Evolutionary conservation across 441 rosid species (phyloP), one percentile per base, ranked within the genome.

Genomic region (Gossypium lobatum): DNA sequence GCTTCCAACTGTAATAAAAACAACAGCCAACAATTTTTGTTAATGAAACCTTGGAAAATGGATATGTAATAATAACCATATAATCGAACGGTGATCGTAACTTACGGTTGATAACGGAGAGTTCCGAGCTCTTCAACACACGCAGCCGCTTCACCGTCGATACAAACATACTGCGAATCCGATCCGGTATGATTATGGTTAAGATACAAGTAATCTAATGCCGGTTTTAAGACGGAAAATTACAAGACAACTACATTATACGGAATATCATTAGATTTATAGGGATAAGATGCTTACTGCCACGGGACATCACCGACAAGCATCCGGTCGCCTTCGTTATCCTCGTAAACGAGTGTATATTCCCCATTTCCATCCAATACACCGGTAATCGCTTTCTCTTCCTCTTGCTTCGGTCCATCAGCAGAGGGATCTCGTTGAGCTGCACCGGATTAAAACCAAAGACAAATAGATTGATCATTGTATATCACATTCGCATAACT

Each of bases 231-330:
- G 63, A 14, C 45, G 21, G 21, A 48, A 48, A 48, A 14, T 16
- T 48, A 14, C 54, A 14, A 1, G 17, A 48, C 54, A 14, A 48
- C 54, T 13, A 4, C 6, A 31, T 31, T 1, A 31, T 31, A 31
- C 37, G 6, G 37, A 31, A 31, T 31, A 31, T 81, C 75, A 77
- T 55, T 73, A 79, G 83, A 83, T 79, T 57, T 20, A 72, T 31
- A 77, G 77, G 62, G 76, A 78, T 45, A 76, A 82, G 85, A 81
- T 76, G 68, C 91, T 83, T 88, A 90, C 92, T 85, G 84, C 95
- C 95, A 90, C 25, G 95, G 95, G 31, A 86, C 90, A 84, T 90
- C 92, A 54, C 95, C 89, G 8, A 85, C 92, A 61, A 90, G 92
- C 80, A 90, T 87, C 84, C 82, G 80, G 87, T 90, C 95, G 26